These are phyloP conservation scores for Kwoniella sp. DNA, from an alignment of 768 basidiomycete species.

Conservation along the genomic window DNA sequence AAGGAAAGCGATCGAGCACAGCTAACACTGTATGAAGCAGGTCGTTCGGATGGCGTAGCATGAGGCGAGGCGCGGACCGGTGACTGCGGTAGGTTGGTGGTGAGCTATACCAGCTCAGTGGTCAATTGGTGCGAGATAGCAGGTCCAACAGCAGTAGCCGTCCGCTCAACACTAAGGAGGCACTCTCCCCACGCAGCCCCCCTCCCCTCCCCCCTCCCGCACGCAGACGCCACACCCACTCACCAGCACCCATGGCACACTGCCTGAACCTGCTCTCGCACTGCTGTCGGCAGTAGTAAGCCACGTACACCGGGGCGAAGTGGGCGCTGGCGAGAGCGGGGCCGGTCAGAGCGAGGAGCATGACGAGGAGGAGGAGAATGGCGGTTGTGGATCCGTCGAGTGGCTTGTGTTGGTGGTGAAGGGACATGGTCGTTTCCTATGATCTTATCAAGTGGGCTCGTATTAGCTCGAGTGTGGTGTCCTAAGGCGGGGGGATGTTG, in stretches of 20 bases:
- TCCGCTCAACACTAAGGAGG: no score
- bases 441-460: no score
- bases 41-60: slow-evolving; percentile 9
- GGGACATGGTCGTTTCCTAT: no score
- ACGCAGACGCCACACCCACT: slow-evolving; percentile 2
- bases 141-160: no score
- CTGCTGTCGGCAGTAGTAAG: slow-evolving; percentile 20
- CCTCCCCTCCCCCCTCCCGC: not conserved
- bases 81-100: no score
- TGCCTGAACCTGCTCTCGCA: slow-evolving; percentile 16
- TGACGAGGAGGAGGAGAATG: not conserved
- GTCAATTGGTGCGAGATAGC: no score
- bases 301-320: slow-evolving; percentile 11
- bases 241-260: slow-evolving; percentile 16
- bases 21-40: slow-evolving; percentile 9
- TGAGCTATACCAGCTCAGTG: no score
- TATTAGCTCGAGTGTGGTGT: no score
- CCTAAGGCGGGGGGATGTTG: no score
- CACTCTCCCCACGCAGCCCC: no score
- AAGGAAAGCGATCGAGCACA: not conserved
- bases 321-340: slow-evolving; percentile 1
- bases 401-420: slow-evolving; percentile 3
- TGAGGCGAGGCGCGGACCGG: slow-evolving; percentile 10
- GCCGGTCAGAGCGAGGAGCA: slow-evolving; percentile 6
- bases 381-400: not conserved